These are phyloP conservation scores for Phytopythium helicoides DNA, from an alignment of 352 stramenopile species.

Conservation along the genomic window DNA sequence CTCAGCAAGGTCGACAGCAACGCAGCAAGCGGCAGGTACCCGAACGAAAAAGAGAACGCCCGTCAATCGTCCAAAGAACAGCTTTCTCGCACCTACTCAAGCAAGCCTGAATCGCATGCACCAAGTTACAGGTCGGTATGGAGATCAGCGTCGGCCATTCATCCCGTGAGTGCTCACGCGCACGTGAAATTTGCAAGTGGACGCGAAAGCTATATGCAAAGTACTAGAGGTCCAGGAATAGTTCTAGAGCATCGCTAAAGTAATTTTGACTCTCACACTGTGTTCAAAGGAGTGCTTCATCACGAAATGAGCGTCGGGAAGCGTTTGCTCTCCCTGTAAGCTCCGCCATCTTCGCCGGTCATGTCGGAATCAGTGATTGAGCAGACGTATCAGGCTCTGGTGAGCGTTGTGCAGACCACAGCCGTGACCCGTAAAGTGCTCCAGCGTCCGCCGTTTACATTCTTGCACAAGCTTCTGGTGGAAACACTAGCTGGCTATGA, in stretches of 20 bases:
- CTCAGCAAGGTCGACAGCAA: neutral
- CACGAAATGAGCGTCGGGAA: neutral
- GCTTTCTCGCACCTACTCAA: constrained; percentile 65
- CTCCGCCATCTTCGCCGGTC: neutral
- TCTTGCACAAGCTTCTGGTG: constrained; percentile 77
- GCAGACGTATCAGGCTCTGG: constrained; percentile 62
- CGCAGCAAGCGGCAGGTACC: constrained; percentile 1
- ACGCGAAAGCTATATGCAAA: neutral
- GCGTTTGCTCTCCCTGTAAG: no score
- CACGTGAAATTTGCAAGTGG: no score
- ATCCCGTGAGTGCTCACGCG: no score
- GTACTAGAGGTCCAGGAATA: constrained; percentile 5
- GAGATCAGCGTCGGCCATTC: constrained; percentile 42
- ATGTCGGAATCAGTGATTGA: constrained; percentile 37
- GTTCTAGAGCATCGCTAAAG: constrained; percentile 6
- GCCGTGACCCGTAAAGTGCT: constrained; percentile 70
- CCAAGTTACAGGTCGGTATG: constrained; percentile 15
- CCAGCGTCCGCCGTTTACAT: constrained; percentile 71
- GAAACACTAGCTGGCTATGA: constrained; percentile 57
- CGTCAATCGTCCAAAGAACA: constrained; percentile 31
- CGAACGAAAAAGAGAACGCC: constrained; percentile 13
- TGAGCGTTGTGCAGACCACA: constrained; percentile 63
- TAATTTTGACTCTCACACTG: no score
- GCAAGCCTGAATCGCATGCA: constrained; percentile 58
- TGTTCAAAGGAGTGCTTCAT: neutral